These are phyloP conservation scores for Adansonia digitata DNA, from an alignment of 345 rosid genomes.

Conservation along the genomic window DNA sequence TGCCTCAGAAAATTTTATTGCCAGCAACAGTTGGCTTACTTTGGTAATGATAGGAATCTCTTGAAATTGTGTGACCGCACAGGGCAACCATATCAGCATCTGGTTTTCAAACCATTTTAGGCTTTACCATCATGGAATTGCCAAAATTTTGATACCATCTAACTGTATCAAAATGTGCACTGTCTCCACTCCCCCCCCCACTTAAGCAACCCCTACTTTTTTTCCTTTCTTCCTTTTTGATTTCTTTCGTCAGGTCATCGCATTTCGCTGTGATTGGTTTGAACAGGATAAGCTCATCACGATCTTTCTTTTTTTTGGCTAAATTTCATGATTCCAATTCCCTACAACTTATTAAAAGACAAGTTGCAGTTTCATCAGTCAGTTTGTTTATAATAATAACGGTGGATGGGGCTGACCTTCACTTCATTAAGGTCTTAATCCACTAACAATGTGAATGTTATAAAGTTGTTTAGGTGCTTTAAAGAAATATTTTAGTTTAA, in stretches of 20 bases:
- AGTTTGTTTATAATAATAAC: conserved; percentile 10
- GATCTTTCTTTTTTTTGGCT: conserved; percentile 15
- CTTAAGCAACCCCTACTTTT: conserved; percentile 28
- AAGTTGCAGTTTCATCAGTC: conserved; percentile 7
- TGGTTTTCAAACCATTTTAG: conserved; percentile 15
- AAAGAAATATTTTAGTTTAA: conserved; percentile 3
- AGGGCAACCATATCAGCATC: conserved; percentile 15
- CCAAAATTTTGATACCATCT: conserved; percentile 22
- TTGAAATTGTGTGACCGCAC: conserved; percentile 15
- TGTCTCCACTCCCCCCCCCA: conserved; percentile 57
- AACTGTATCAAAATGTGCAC: conserved; percentile 27
- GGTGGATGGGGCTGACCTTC: conserved; percentile 31
- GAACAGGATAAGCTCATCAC: conserved; percentile 45
- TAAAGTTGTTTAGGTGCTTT: conserved; percentile 22
- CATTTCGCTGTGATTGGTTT: conserved; percentile 31
- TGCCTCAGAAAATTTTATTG: conserved; percentile 2
- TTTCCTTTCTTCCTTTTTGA: neutral
- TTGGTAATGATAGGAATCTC: conserved; percentile 7
- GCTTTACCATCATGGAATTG: conserved; percentile 9
- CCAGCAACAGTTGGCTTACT: neutral
- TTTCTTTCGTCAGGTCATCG: conserved; percentile 26
- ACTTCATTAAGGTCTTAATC: conserved; percentile 40
- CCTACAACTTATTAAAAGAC: conserved; percentile 8
- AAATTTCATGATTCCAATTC: conserved; percentile 12
- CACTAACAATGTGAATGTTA: conserved; percentile 41